These are phyloP conservation scores for Sporothrix protearum DNA, from an alignment of 2,329 filamentous ascomycete genomes.

Conservation along the genomic window DNA sequence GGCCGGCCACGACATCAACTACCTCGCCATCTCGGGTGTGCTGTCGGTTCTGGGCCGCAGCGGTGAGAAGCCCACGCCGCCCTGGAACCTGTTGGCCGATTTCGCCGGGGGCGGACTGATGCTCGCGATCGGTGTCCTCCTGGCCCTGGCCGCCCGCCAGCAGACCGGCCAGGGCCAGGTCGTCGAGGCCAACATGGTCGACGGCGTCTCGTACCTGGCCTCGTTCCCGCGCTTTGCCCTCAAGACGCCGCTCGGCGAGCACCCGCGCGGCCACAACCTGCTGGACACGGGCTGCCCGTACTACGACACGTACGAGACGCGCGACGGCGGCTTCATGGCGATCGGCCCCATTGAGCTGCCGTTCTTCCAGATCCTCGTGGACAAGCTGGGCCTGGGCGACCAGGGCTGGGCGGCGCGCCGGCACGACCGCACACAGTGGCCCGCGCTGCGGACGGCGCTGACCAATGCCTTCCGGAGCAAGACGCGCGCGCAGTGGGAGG, in stretches of 20 bases:
- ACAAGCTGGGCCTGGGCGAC: conserved; percentile 58
- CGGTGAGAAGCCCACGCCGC: conserved; percentile 69
- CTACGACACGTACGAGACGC: conserved; percentile 85
- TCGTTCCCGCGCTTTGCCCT: conserved; percentile 69
- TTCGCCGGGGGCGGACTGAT: conserved; percentile 86
- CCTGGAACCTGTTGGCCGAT: conserved; percentile 80
- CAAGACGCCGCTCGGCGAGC: conserved; percentile 60
- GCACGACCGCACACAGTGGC: conserved; percentile 64
- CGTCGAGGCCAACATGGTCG: conserved; percentile 96
- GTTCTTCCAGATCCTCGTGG: conserved; percentile 69
- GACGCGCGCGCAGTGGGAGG: conserved; percentile 77
- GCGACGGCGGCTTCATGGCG: conserved; percentile 73
- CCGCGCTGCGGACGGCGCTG: conserved; percentile 60
- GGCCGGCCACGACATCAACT: conserved; percentile 96
- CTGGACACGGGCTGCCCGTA: conserved; percentile 83
- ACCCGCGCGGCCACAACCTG: conserved; percentile 67
- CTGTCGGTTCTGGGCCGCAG: conserved; percentile 70
- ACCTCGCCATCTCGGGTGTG: conserved; percentile 82
- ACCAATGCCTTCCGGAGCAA: conserved; percentile 62
- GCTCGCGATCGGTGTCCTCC: conserved; percentile 75
- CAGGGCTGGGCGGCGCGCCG: conserved; percentile 49
- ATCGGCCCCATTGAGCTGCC: conserved; percentile 88
- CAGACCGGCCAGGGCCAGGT: conserved; percentile 72
- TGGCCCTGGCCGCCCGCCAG: conserved; percentile 68
- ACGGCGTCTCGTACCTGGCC: conserved; percentile 75